phyloP scores from a whole-genome alignment of 148 eudicot genomes.

The Diospyros kaki region DNA sequence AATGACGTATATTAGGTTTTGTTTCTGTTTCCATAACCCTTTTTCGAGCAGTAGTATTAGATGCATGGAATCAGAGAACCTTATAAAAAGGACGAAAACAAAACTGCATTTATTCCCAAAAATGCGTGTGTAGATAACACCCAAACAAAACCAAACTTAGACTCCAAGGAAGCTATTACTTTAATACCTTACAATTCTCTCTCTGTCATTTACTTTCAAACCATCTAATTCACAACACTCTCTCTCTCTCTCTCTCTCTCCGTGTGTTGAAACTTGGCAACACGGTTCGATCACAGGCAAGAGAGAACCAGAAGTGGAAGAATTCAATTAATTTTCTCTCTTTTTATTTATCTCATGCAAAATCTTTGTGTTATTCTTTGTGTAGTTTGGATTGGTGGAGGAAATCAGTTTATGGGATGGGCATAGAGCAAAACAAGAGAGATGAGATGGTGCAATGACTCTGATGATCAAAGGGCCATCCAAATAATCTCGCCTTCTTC shows the following conservation, averaged over 20 bases:
- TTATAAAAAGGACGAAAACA: slow-evolving; percentile 1
- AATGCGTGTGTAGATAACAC: slow-evolving; percentile 17
- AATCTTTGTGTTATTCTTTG: not conserved
- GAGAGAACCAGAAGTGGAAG: slow-evolving; percentile 14
- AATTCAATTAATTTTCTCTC: slow-evolving; percentile 16
- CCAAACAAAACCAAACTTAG: slow-evolving; percentile 53
- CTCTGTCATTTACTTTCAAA: not conserved
- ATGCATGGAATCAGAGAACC: not conserved
- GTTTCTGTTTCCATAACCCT: not conserved
- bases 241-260: slow-evolving; percentile 15
- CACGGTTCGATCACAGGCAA: not conserved
- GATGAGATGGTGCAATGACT: slow-evolving; percentile 51
- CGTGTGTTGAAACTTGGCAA: not conserved
- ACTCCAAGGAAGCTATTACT: slow-evolving; percentile 71
- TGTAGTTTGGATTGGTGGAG: slow-evolving; percentile 16
- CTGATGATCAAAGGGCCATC: slow-evolving; percentile 9
- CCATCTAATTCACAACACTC: not conserved
- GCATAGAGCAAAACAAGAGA: slow-evolving; percentile 19
- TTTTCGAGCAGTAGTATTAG: not conserved
- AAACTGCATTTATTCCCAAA: slow-evolving; percentile 2
- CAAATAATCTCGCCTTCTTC: slow-evolving; percentile 16
- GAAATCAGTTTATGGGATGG: slow-evolving; percentile 25
- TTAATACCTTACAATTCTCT: slow-evolving; percentile 1
- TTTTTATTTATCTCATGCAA: not conserved
- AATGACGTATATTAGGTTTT: no score